phyloP scores from a whole-genome alignment of 345 rosid genomes.

The Eucalyptus sp. region DNA sequence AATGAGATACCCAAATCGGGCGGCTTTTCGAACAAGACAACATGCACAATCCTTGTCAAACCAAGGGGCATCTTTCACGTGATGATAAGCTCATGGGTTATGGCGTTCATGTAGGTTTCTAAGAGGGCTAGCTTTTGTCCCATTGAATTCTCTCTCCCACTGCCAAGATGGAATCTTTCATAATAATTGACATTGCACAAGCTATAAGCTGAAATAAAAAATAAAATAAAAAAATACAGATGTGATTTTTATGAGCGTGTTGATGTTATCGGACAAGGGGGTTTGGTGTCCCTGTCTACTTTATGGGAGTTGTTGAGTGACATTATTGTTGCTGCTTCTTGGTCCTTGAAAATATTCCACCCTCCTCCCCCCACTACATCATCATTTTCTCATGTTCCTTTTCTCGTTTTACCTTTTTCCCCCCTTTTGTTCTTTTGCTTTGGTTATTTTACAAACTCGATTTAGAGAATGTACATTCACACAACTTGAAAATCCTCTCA shows the following conservation, averaged over 20 bases:
- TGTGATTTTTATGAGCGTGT: background rate
- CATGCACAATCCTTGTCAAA: background rate
- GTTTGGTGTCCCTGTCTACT: background rate
- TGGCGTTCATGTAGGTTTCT: background rate
- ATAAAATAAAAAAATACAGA: background rate
- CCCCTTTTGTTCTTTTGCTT: background rate
- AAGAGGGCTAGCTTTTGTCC: background rate
- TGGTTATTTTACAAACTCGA: background rate
- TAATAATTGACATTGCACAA: background rate
- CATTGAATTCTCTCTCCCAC: background rate
- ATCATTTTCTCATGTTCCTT: background rate
- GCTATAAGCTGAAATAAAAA: background rate
- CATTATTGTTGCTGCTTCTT: background rate
- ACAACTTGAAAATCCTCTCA: background rate
- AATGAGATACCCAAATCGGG: background rate
- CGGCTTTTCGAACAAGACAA: background rate
- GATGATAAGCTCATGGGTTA: background rate
- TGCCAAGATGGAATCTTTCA: background rate
- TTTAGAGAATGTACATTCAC: background rate
- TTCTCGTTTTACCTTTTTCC: background rate
- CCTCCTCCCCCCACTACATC: background rate
- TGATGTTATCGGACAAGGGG: background rate
- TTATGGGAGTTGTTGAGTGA: background rate
- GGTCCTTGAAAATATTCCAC: background rate
- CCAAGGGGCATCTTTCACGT: slow-evolving; percentile 2